These are phyloP conservation scores for Alternaria postmessia DNA, from an alignment of 2,329 filamentous ascomycete genomes.

Conservation along the genomic window DNA sequence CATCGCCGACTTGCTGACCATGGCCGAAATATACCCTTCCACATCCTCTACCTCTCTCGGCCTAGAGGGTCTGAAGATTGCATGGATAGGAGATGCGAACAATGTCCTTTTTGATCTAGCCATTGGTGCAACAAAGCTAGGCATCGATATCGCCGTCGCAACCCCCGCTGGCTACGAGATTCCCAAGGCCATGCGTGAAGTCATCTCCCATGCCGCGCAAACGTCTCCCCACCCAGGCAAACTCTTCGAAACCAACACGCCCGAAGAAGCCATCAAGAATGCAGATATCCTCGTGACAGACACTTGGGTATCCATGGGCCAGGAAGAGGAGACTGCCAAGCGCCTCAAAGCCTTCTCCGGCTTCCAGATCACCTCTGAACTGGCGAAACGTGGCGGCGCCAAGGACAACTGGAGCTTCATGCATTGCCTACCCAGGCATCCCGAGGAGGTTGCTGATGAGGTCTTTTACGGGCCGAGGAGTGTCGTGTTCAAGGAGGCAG, in stretches of 20 bases:
- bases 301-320: conserved; percentile 98
- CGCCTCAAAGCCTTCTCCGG: conserved; percentile 82
- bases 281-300: conserved; percentile 94
- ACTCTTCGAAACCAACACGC: conserved; percentile 77
- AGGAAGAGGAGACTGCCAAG: conserved; percentile 83
- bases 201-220: conserved; percentile 73
- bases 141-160: conserved; percentile 85
- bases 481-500: conserved; percentile 90
- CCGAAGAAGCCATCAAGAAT: conserved; percentile 83
- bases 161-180: conserved; percentile 87
- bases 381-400: conserved; percentile 84
- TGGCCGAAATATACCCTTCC: conserved; percentile 77
- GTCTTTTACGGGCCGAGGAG: conserved; percentile 90
- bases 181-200: conserved; percentile 73
- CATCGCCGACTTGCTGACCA: conserved; percentile 91
- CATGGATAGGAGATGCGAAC: conserved; percentile 96
- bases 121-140: conserved; percentile 85
- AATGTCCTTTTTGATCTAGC: conserved; percentile 96
- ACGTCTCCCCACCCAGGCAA: conserved; percentile 67
- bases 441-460: conserved; percentile 91
- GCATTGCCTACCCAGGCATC: conserved; percentile 94
- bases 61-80: conserved; percentile 84
- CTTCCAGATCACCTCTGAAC: conserved; percentile 88
- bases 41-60: conserved; percentile 64
- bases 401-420: conserved; percentile 96